Evolutionary conservation across 2,329 filamentous ascomycete species (phyloP), one percentile per base, ranked within the genome.

Genomic region (Diaporthe destruens): DNA sequence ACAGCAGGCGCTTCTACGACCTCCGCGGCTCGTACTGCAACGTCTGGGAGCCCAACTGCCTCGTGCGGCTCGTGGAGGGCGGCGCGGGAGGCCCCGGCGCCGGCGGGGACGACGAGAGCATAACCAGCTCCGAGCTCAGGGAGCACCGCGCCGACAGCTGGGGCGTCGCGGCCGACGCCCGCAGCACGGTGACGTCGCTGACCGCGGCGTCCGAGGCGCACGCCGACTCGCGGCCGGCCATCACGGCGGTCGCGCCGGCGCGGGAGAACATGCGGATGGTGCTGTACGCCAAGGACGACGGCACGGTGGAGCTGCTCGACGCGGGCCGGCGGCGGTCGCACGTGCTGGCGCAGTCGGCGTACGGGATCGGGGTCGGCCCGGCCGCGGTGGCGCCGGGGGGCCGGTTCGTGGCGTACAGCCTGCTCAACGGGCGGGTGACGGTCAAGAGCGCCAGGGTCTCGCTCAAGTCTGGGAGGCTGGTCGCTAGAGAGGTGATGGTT

Each of bases 1-100:
- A 74, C 20, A 73, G 72, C 29, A 20, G 65, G 20, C 68, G 77
- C n/a, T 74, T 78, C 39, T 78, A 77, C 47, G 75, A 75, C 36
- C 69, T 78, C 49, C 69, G 74, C 2, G 74, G 75, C 1, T 68
- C 71, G 3, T 76, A 74, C 55, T 78, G 76, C 59, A 77, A 75
- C 49, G 44, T 78, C 18, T 78, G 77, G 77, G 77, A 77, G 65
- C 76, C 76, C 1, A 75, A 74, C 34, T 76, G 75, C 44, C 74
- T 78, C 3, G 44, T 73, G 6, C 69, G 70, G 14, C 39, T 77
- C 5, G 75, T 71, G 16, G 76, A 76, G 23, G 25, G 55, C 2
- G 56, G 56, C 3, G 34, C 14, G 11, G 66, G n/a, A 4, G 54
- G 47, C 1, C 7, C 3, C 1, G 39, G 12, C 1, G 53, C 3